A percentile compares a stretch with the other conserved stretches of the same genome.
Evolutionary conservation across 345 rosid species (phyloP).

Genomic region (Brassica rapa): DNA sequence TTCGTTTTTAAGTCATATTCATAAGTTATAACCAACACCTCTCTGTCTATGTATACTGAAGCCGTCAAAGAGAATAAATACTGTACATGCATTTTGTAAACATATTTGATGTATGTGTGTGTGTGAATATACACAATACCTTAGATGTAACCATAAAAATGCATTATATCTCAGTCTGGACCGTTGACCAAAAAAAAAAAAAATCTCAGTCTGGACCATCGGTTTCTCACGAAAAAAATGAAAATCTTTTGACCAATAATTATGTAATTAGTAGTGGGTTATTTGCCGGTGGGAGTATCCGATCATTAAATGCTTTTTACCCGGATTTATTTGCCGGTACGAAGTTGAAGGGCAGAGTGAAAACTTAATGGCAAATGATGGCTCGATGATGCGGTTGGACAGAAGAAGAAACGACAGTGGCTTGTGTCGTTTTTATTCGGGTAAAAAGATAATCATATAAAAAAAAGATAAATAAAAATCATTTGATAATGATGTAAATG

Average conservation of each 20-base stretch:
- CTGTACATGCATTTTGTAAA: background rate
- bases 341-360: conserved; percentile 26
- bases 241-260: background rate
- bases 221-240: background rate
- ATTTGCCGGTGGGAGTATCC: conserved; percentile 24
- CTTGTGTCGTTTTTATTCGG: conserved; percentile 19
- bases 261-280: conserved; percentile 20
- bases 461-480: conserved; percentile 1
- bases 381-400: conserved; percentile 13
- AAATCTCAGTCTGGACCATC: background rate
- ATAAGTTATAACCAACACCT: background rate
- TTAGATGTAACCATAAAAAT: background rate
- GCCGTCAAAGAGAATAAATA: background rate
- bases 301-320: conserved; percentile 33
- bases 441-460: conserved; percentile 3
- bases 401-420: conserved; percentile 6
- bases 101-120: background rate
- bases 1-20: background rate
- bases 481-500: conserved; percentile 33
- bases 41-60: background rate
- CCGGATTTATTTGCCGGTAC: conserved; percentile 31
- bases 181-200: too few species aligned
- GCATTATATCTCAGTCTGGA: background rate
- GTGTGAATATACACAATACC: background rate
- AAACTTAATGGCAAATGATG: conserved; percentile 34